Evolutionary conservation across 2,329 filamentous ascomycete species (phyloP), one percentile per base, ranked within the genome.

Genomic region (Neocatenulostroma microsporum): DNA sequence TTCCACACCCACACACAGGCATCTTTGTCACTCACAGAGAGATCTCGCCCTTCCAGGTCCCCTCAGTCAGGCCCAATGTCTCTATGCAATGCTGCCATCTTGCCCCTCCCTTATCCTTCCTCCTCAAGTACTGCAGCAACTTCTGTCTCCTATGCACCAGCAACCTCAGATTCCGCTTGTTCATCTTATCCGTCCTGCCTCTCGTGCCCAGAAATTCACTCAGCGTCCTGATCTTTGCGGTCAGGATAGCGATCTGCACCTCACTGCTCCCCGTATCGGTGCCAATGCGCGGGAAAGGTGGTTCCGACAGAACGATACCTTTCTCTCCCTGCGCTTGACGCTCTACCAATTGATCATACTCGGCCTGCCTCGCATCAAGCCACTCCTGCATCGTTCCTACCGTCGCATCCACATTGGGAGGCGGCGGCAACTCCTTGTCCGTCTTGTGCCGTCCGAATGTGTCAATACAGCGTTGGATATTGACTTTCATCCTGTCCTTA

Each of bases 211-310:
- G 63, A 47, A 81, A 79, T 49, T 82, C 72, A 12, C 83, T 80
- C 33, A 98, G 62, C 17, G 82, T 79, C 45, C 85, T 73, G 58
- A 98, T 98, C 73, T 95, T 96, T 39, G 86, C 76, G 3, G 91
- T 98, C 59, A 98, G 63, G 51, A 98, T 93, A 30, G 87, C 88
- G 48, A 93, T 86, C 69, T 98, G 91, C n/a, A 98, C 93, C 65
- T 98, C 91, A 5, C 85, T 85, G 52, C 85, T 94, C 23, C 91
- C 91, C 1, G 89, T 98, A 58, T 98, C 91, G 4, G 82, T 83
- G 0, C 91, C 91, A n/a, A 80, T 78, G 21, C 93, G 81, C 32
- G 74, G 73, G 29, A 42, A 51, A n/a, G n/a, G n/a, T n/a, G n/a
- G n/a, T n/a, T 48, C 74, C 74, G 18, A 64, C 27, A 14, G n/a